Evolutionary conservation across 345 rosid genomes (phyloP).

Genomic region (Litchi chinensis): DNA sequence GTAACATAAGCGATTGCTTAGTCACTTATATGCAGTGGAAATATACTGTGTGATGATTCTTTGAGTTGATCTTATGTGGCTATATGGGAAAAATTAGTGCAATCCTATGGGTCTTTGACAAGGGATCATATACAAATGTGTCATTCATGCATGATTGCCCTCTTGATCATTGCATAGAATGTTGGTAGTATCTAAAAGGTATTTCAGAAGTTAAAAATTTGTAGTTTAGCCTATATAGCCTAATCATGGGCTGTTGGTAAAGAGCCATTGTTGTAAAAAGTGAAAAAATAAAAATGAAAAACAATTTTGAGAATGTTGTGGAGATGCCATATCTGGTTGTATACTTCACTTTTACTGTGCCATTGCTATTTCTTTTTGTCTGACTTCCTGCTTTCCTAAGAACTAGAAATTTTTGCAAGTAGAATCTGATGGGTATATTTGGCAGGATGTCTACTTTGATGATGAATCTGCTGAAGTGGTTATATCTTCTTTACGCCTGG

Average conservation of each 20-base stretch:
- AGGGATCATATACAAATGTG: not conserved
- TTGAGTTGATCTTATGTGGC: not conserved
- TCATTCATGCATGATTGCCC: not conserved
- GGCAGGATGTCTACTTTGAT: constrained; percentile 96
- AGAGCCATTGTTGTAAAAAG: not conserved
- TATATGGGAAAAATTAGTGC: not conserved
- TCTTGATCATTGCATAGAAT: not conserved
- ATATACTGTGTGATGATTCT: not conserved
- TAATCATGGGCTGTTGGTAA: not conserved
- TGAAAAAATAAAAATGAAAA: not conserved
- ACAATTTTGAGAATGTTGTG: not conserved
- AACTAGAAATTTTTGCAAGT: constrained; percentile 6
- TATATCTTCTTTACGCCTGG: constrained; percentile 90
- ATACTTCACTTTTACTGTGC: not conserved
- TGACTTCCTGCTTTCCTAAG: constrained; percentile 2
- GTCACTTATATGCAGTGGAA: not conserved
- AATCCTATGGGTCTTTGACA: not conserved
- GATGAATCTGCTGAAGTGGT: constrained; percentile 98
- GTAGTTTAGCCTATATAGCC: not conserved
- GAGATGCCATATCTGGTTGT: not conserved
- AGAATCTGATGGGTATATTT: constrained; percentile 30
- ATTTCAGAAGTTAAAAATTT: constrained; percentile 6
- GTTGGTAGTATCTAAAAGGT: not conserved
- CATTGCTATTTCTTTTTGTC: not conserved
- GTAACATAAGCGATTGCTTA: not conserved